Evolutionary conservation across 371 early-diverging fungal genomes (phyloP), one percentile per base, ranked within the genome.

Genomic region (Neoconidiobolus thromboides): DNA sequence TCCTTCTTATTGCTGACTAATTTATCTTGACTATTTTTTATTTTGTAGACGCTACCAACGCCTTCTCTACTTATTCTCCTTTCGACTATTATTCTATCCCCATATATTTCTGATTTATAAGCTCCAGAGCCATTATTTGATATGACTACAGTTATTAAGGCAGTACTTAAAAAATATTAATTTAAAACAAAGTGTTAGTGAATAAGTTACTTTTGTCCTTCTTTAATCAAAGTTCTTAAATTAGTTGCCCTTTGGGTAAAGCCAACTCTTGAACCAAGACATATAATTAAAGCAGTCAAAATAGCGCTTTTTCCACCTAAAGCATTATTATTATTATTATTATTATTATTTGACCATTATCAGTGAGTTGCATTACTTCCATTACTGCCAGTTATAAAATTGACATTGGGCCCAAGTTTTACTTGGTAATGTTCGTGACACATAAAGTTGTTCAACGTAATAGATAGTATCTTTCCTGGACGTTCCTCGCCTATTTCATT

Each of bases 361-460:
- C 7, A 38, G 37, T 40, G 48, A 3, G 15, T 2, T n/a, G 1
- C 69, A 80, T 47, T 73, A 82, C 86, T 84, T 62, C 96, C 94
- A 66, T 95, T 96, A 63, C 91, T 89, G 2, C 97, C 97, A 55
- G 87, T 85, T 44, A 96, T 80, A 68, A 96, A 96, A 70, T 96
- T 96, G 63, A 96, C 84, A 59, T 88, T 83, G 1, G 91, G 85
- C 15, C 85, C 82, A 64, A 96, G 77, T 53, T 79, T 70, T 5
- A 94, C 81, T 26, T 76, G 74, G 10, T 91, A 75, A 52, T 76
- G 76, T 43, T 78, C 76, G 69, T 96, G 97, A 67, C 95, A 93
- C 94, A 96, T 92, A 68, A 96, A 96, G 65, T 96, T 89, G 26
- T 75, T 71, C 40, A 95, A 69, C 67, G 87, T 85, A 12, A 96